Evolutionary conservation across 495 filamentous ascomycete genomes (phyloP).

Genomic region (Hypoxylon cercidicola): DNA sequence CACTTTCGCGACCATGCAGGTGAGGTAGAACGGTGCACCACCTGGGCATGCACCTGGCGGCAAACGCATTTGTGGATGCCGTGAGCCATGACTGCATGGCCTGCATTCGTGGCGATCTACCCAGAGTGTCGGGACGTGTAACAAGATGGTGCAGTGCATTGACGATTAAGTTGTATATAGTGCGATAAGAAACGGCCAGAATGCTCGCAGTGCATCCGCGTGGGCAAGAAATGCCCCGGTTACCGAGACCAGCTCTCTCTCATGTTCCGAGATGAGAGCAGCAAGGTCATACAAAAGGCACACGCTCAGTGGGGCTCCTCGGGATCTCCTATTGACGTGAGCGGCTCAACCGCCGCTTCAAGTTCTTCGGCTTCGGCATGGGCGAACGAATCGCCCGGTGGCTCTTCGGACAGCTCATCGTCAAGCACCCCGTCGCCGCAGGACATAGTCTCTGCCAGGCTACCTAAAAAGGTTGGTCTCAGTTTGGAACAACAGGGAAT

Average conservation of each 20-base stretch:
- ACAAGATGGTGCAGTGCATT: constrained; percentile 22
- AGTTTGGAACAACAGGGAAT: constrained; percentile 55
- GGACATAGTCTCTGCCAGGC: constrained; percentile 21
- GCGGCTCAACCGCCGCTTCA: constrained; percentile 24
- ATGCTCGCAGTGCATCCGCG: constrained; percentile 72
- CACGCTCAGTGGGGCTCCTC: constrained; percentile 62
- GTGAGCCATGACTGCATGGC: constrained; percentile 16
- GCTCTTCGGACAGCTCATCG: constrained; percentile 13
- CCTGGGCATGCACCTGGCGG: too few species aligned
- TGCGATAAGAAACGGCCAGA: constrained; percentile 73
- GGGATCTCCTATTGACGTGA: constrained; percentile 33
- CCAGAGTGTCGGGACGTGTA: constrained; percentile 12
- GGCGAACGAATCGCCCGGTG: constrained; percentile 15
- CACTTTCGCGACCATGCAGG: constrained; percentile 24
- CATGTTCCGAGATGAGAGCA: constrained; percentile 79
- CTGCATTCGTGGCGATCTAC: constrained; percentile 19
- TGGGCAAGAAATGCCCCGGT: constrained; percentile 70
- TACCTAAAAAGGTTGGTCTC: constrained; percentile 42
- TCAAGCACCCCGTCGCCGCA: constrained; percentile 13
- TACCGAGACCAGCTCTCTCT: constrained; percentile 75
- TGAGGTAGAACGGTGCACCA: constrained; percentile 18
- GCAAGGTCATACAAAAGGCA: constrained; percentile 72
- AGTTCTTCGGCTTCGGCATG: constrained; percentile 20
- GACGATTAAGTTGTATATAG: constrained; percentile 51
- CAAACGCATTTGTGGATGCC: constrained; percentile 11